Conservation (phyloP, 2,329 filamentous ascomycete genomes). For the Gaeumannomyces sp. region DNA sequence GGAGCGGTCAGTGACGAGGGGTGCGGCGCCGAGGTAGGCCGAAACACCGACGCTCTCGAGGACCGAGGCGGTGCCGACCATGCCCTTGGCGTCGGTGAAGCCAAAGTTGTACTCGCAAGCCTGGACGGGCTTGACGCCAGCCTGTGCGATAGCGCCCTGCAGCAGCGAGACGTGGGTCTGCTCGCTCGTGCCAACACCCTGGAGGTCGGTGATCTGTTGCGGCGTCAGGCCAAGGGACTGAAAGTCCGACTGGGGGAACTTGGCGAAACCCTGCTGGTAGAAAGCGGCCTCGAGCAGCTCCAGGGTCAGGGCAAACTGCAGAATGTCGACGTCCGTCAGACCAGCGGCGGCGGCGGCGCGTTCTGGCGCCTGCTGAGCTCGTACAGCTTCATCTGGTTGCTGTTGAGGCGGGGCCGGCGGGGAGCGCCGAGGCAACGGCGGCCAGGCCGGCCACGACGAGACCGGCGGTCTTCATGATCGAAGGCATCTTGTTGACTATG, state of each 20-base stretch:
- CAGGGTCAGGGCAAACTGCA: constrained; percentile 62
- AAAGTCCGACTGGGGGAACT: constrained; percentile 62
- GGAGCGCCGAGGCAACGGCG: constrained; percentile 40
- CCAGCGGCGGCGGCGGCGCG: constrained; percentile 38
- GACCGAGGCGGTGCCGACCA: constrained; percentile 63
- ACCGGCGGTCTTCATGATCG: constrained; percentile 37
- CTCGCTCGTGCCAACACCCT: constrained; percentile 58
- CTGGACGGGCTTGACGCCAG: constrained; percentile 58
- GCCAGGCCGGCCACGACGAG: constrained; percentile 38
- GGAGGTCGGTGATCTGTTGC: constrained; percentile 51
- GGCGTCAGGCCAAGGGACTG: constrained; percentile 51
- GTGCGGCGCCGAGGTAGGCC: constrained; percentile 67
- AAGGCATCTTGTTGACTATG: constrained; percentile 36
- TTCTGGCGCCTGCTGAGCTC: constrained; percentile 44
- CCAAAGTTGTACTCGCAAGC: constrained; percentile 68
- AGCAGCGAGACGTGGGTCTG: constrained; percentile 54
- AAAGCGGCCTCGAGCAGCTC: constrained; percentile 70
- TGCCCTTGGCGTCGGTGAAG: constrained; percentile 57
- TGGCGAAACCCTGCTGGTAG: constrained; percentile 64
- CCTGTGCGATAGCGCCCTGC: constrained; percentile 53
- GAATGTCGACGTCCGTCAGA: constrained; percentile 47
- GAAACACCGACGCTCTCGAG: constrained; percentile 69
- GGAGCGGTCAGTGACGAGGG: constrained; percentile 51
- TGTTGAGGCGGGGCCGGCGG: constrained; percentile 36
- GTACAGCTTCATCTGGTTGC: constrained; percentile 39